These are phyloP conservation scores for Scytalidium sp. DNA, from an alignment of 2,329 filamentous ascomycete genomes.

Conservation along the genomic window DNA sequence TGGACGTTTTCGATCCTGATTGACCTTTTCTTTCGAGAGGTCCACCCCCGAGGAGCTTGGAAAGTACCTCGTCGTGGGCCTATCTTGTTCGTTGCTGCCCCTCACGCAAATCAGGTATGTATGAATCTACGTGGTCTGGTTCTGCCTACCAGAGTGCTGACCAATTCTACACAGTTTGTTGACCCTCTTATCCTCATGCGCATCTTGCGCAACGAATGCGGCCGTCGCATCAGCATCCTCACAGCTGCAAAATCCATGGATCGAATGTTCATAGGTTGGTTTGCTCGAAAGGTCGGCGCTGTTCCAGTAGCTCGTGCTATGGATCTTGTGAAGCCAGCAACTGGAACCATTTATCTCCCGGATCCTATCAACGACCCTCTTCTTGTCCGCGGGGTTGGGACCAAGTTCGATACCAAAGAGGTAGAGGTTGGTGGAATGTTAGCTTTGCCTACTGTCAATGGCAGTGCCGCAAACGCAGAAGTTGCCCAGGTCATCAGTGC, in stretches of 20 bases:
- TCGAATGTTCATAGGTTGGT: conserved; percentile 82
- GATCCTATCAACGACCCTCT: conserved; percentile 83
- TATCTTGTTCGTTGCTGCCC: conserved; percentile 92
- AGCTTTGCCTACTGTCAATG: conserved; percentile 81
- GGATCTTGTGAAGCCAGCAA: conserved; percentile 77
- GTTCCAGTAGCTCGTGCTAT: conserved; percentile 92
- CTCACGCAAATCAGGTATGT: conserved; percentile 89
- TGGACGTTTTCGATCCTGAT: conserved; percentile 79
- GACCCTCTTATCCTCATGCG: conserved; percentile 93
- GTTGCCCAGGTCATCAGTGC: conserved; percentile 78
- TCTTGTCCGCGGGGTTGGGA: conserved; percentile 69
- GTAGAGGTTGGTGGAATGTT: conserved; percentile 79
- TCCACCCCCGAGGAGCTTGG: conserved; percentile 93
- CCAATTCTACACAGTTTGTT: conserved; percentile 65
- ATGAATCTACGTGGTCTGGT: background rate
- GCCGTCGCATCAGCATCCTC: conserved; percentile 85
- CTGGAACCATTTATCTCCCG: conserved; percentile 82
- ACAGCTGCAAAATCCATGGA: conserved; percentile 96
- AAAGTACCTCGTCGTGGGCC: conserved; percentile 86
- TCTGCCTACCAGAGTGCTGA: conserved; percentile 3
- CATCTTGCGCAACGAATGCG: conserved; percentile 78
- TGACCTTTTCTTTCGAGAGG: conserved; percentile 97
- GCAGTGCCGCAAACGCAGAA: conserved; percentile 73
- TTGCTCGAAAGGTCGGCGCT: conserved; percentile 79
- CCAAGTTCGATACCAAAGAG: conserved; percentile 71